A percentile compares a stretch with the other conserved stretches of the same genome.
Evolutionary conservation across 371 early-diverging fungal species (phyloP).

Genomic region (Mortierella polycephala): DNA sequence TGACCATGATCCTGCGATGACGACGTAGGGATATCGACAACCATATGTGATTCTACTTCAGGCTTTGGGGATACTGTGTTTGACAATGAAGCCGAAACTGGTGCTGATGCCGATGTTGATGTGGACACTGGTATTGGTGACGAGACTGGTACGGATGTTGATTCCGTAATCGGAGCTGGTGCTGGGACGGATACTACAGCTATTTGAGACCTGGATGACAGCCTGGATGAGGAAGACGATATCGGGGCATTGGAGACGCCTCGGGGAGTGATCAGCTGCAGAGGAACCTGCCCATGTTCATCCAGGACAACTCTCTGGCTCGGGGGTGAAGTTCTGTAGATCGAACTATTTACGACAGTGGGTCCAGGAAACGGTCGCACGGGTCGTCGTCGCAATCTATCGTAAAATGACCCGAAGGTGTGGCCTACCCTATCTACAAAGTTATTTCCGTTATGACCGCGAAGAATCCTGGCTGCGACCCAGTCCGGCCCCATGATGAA

Average conservation of each 20-base stretch:
- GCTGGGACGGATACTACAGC: too few relatives aligned
- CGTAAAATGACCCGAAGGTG: conserved; percentile 6
- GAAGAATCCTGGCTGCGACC: conserved; percentile 31
- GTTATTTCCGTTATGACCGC: conserved; percentile 9
- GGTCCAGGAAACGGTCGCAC: not conserved
- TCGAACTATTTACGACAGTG: not conserved
- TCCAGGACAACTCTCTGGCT: not conserved
- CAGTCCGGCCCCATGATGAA: conserved; percentile 47
- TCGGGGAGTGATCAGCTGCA: conserved; percentile 22
- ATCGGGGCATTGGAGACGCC: not conserved
- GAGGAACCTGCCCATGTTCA: conserved; percentile 20
- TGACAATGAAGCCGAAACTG: too few relatives aligned
- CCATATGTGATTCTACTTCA: too few relatives aligned
- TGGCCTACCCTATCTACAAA: conserved; percentile 8
- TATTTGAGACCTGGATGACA: not conserved
- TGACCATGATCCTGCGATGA: too few relatives aligned
- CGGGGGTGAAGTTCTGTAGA: not conserved
- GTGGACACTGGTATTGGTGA: too few relatives aligned
- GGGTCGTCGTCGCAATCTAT: conserved; percentile 30
- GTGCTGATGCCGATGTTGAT: too few relatives aligned
- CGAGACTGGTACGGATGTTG: too few relatives aligned
- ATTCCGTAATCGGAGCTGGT: too few relatives aligned
- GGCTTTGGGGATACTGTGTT: too few relatives aligned
- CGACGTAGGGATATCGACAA: too few relatives aligned
- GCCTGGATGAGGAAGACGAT: not conserved